These are phyloP conservation scores for Prorocentrum cordatum DNA, from an alignment of 169 alveolate genomes.

Conservation along the genomic window DNA sequence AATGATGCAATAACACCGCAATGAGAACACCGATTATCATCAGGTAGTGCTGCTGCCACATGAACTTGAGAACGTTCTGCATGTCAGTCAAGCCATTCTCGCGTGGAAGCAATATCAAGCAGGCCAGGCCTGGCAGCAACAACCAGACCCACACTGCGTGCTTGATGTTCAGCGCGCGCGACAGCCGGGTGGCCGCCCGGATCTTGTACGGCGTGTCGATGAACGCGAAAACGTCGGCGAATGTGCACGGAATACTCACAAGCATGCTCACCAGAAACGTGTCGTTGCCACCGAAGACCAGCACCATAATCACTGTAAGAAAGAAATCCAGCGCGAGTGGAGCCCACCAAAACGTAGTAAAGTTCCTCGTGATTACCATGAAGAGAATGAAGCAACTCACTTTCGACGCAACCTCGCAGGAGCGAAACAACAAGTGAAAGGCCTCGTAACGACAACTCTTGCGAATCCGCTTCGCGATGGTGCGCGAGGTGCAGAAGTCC, in stretches of 20 bases:
- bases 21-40: too few relatives aligned
- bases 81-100: too few relatives aligned
- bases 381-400: background rate
- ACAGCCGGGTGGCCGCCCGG: background rate
- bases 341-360: background rate
- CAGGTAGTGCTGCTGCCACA: too few relatives aligned
- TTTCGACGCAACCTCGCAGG: too few relatives aligned
- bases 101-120: too few relatives aligned
- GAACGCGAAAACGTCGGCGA: slow-evolving; percentile 54
- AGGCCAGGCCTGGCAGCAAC: too few relatives aligned
- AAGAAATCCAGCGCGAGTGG: background rate
- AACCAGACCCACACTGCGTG: too few relatives aligned
- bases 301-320: background rate
- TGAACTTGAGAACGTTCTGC: too few relatives aligned
- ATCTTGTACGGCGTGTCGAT: slow-evolving; percentile 46
- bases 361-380: background rate
- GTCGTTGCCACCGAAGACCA: background rate
- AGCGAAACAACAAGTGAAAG: background rate
- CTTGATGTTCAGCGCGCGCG: too few relatives aligned
- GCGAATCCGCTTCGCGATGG: background rate
- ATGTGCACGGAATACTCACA: too few relatives aligned
- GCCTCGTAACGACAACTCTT: background rate
- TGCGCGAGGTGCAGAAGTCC: background rate
- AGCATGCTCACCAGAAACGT: too few relatives aligned
- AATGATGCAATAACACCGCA: too few relatives aligned